Percentiles rank a stretch among this genome's conserved stretches.
Conservation (phyloP, 2,329 filamentous ascomycete species). For the Diaporthe amygdali region DNA sequence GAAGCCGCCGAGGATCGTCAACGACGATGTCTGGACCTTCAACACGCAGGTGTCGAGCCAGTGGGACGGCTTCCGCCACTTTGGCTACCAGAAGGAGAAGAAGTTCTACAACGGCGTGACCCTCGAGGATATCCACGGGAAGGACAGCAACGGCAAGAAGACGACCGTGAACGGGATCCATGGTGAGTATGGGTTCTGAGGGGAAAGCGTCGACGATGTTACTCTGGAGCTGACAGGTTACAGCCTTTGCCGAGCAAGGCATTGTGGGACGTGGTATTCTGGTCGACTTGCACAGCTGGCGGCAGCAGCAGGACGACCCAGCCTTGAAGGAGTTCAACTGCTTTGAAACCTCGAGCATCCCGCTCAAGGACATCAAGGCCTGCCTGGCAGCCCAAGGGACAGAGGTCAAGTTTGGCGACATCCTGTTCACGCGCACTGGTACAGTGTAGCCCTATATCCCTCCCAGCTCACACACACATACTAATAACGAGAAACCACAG, state of each 20-base stretch:
- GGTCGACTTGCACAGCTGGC: slow-evolving; percentile 57
- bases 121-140: slow-evolving; percentile 37
- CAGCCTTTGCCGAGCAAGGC: slow-evolving; percentile 55
- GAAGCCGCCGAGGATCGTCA: slow-evolving; percentile 57
- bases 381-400: slow-evolving; percentile 52
- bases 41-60: slow-evolving; percentile 64
- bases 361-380: slow-evolving; percentile 38
- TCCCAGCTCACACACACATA: background rate
- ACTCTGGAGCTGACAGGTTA: background rate
- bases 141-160: slow-evolving; percentile 33
- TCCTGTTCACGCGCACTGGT: slow-evolving; percentile 53
- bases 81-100: slow-evolving; percentile 51
- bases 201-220: background rate
- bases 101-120: slow-evolving; percentile 42
- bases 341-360: slow-evolving; percentile 41
- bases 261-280: slow-evolving; percentile 62
- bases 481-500: slow-evolving; percentile 34
- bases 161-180: slow-evolving; percentile 48
- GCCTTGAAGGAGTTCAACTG: slow-evolving; percentile 34
- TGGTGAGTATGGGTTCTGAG: slow-evolving; percentile 26
- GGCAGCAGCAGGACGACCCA: slow-evolving; percentile 40
- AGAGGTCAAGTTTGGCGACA: slow-evolving; percentile 55
- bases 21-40: slow-evolving; percentile 65
- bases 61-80: slow-evolving; percentile 62
- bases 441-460: background rate